A percentile compares a stretch with the other conserved stretches of the same genome.
Conservation (phyloP, 1,139 yeast species). For the Suhomyces ambrosiae region DNA sequence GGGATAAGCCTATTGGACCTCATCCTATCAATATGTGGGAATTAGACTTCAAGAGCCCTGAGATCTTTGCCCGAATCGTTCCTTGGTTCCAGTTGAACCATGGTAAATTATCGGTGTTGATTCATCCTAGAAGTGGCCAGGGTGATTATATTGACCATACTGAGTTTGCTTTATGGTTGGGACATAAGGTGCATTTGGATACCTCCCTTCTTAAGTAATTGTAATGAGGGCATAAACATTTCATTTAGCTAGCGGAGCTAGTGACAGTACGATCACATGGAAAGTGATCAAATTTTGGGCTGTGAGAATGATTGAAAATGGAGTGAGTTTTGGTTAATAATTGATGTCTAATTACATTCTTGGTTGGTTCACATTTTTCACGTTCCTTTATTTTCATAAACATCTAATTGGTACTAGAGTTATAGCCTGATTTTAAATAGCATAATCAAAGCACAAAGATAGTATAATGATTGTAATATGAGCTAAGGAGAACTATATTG, state of each 20-base stretch:
- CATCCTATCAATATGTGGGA: constrained; percentile 55
- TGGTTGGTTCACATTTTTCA: no score
- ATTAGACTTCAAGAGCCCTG: constrained; percentile 39
- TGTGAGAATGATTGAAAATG: no score
- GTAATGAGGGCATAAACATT: neutral
- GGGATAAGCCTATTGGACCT: constrained; percentile 59
- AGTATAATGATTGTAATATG: no score
- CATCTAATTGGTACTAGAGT: no score
- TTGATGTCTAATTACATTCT: neutral
- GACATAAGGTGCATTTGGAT: constrained; percentile 33
- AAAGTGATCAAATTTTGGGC: no score
- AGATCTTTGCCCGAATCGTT: constrained; percentile 23
- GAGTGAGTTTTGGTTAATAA: no score
- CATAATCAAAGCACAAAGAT: no score
- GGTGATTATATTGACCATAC: constrained; percentile 54
- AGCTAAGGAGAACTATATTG: no score
- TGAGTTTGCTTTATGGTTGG: constrained; percentile 55
- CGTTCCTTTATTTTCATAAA: no score
- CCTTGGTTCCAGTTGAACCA: constrained; percentile 53
- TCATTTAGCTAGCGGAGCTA: neutral
- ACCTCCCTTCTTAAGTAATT: constrained; percentile 11
- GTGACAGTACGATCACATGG: neutral
- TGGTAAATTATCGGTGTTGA: constrained; percentile 52
- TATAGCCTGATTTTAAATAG: no score
- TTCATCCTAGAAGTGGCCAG: constrained; percentile 52